Base-by-base conservation (phyloP, 768 basidiomycete genomes). In the Mycena floridula region DNA sequence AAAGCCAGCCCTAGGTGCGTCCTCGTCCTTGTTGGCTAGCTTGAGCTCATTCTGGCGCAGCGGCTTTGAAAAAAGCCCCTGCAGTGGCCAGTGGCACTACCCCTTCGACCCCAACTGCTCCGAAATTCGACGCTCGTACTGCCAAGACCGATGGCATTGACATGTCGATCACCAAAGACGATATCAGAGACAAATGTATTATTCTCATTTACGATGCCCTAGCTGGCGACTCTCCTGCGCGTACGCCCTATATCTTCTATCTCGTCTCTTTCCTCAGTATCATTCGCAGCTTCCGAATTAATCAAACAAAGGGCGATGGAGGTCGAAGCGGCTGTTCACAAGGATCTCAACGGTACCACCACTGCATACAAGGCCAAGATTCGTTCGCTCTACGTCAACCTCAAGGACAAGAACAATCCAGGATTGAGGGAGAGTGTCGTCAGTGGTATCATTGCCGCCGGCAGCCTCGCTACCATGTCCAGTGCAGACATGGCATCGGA, bases 401-500 rank as follows among this genome's bases (percentile, higher is more conserved):
- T 99, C 54, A 97, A 96, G 63, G 94, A 95, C 64, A 93, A 91
- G 67, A 80, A 83, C 54, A 99, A 99, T 63, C 92, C 93, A 13
- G 74, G 75, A 23, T 61, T 99, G 44, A 74, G 94, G 36, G 88
- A 87, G 58, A 84, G 79, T 53, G 79, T 99, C 48, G 86, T 95
- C 25, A 78, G 82, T 30, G 95, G 95, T 1, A 83, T 87, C 16
- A 64, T 96, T 2, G 54, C 78, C 0, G 76, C 82, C 0, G 75
- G 79, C 40, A 79, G 72, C 50, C 81, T 98, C 37, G 78, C 79
- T 49, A 78, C 63, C 30, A 96, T 97, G 92, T 71, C 76, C 1
- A 90, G 85, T 58, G 76, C 84, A 70, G 94, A 98, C 56, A 92
- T 99, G 89, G 94, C 95, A 12, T 89, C 90, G 0, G 91, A 91